phyloP scores from a whole-genome alignment of 2,329 filamentous ascomycete species.

The Neonectria neomacrospora region DNA sequence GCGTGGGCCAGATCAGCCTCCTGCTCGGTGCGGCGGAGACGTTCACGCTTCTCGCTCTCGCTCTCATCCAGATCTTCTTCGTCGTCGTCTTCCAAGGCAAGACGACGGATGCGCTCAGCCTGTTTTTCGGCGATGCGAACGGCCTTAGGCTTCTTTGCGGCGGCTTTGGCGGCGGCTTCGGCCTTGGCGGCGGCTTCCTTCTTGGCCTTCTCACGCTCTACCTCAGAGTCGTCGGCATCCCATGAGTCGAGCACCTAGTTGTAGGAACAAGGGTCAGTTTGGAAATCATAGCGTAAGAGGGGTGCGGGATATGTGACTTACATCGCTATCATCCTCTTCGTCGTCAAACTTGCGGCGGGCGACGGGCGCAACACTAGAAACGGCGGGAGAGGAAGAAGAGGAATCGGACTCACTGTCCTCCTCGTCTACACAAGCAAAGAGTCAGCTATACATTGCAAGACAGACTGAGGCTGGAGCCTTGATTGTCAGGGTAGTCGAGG shows the following conservation, averaged over 20 bases:
- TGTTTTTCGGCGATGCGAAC: slow-evolving; percentile 86
- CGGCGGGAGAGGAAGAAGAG: slow-evolving; percentile 52
- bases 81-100: slow-evolving; percentile 64
- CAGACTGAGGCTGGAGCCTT: background rate
- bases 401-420: slow-evolving; percentile 53
- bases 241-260: slow-evolving; percentile 91
- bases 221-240: slow-evolving; percentile 98
- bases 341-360: slow-evolving; percentile 81
- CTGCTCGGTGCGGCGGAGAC: slow-evolving; percentile 82
- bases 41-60: slow-evolving; percentile 76
- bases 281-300: background rate
- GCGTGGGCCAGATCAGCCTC: slow-evolving; percentile 91
- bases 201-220: slow-evolving; percentile 92
- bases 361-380: slow-evolving; percentile 51
- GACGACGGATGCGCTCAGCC: slow-evolving; percentile 66
- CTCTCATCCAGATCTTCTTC: slow-evolving; percentile 77
- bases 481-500: slow-evolving; percentile 33
- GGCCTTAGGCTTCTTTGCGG: slow-evolving; percentile 85
- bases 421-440: slow-evolving; percentile 48
- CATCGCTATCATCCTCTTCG: slow-evolving; percentile 87
- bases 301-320: slow-evolving; percentile 55
- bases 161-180: slow-evolving; percentile 88
- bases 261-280: slow-evolving; percentile 16
- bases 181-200: slow-evolving; percentile 88
- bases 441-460: slow-evolving; percentile 24